phyloP scores from a whole-genome alignment of 352 stramenopile species.

The Plasmopara viticola region DNA sequence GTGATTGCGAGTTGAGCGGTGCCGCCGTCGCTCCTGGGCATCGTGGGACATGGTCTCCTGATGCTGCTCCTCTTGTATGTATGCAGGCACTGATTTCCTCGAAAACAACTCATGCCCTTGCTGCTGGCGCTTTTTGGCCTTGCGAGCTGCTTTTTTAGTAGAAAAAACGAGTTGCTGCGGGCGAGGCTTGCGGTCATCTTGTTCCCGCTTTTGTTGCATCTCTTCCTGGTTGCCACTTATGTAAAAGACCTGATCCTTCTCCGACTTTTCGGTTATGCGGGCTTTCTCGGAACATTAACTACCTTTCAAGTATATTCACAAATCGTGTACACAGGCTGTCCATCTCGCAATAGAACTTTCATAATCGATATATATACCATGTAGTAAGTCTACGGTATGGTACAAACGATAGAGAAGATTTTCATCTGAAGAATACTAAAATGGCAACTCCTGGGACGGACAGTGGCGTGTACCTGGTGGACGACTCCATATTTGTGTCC shows the following conservation, averaged over 20 bases:
- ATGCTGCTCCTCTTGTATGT: conserved; percentile 10
- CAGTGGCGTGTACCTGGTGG: conserved; percentile 31
- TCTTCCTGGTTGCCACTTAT: not conserved
- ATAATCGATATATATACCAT: no score
- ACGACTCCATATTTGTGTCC: conserved; percentile 22
- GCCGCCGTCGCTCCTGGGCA: conserved; percentile 7
- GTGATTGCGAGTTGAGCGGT: conserved; percentile 23
- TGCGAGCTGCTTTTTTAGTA: conserved; percentile 46
- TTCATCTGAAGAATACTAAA: not conserved
- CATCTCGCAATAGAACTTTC: no score
- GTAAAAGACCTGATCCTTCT: conserved; percentile 15
- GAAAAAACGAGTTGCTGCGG: conserved; percentile 55
- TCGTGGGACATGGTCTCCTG: conserved; percentile 8
- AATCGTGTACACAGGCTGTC: no score
- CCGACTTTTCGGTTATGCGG: conserved; percentile 10
- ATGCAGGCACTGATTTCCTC: conserved; percentile 7
- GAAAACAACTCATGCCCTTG: conserved; percentile 4
- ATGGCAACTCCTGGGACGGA: conserved; percentile 12
- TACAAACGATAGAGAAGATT: no score
- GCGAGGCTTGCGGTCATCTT: conserved; percentile 19
- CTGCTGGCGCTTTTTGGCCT: conserved; percentile 23
- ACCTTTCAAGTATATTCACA: no score
- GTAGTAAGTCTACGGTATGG: no score
- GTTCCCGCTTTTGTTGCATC: conserved; percentile 26
- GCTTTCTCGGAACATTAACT: not conserved